Base-by-base conservation (phyloP, 805 yeast genomes). In the Candida caryicola region DNA sequence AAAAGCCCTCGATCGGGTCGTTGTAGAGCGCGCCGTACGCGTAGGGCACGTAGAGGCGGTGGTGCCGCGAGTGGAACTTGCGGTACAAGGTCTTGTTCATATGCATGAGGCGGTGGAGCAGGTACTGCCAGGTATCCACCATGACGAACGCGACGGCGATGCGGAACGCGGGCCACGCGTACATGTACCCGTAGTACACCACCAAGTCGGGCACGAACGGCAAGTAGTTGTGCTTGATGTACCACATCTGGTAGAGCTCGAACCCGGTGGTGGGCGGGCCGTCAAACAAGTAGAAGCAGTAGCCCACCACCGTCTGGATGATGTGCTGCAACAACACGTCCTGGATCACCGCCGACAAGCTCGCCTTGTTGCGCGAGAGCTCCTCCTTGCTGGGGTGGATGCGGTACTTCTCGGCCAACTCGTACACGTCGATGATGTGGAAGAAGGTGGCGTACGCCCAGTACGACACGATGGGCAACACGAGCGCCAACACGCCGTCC, bases 21-120 rank as follows among this genome's bases (percentile, higher is more conserved):
- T 93, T 93, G 71, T 87, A 93, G 23, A 93, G 73, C 2, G 99
- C 99, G 36, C 99, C 99, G 62, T 74, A 90, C 1, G 98, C 97
- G 61, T 89, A 93, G 6, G 99, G 99, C 26, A 93, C 96, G 51
- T 93, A 91, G 35, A 93, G 71, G 38, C 91, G 71, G 64, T 93
- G 99, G 64, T 93, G 99, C 49, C 95, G 81, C 4, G 98, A 88
- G 62, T 93, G 99, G 71, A 87, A 86, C 37, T 79, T 67, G 46
- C 75, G 77, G 74, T 93, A 93, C 34, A 90, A 67, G 39, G 71
- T 66, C 57, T 81, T 82, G 73, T 85, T 85, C 57, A 73, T 54
- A 59, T 93, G 99, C 98, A 93, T 90, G 46, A 74, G 58, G 45
- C 96, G 75, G 61, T 93, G 99, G 46, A 90, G 70, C 72, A 80